Conservation (phyloP, 2,329 filamentous ascomycete genomes). For the Fusarium dimerum region DNA sequence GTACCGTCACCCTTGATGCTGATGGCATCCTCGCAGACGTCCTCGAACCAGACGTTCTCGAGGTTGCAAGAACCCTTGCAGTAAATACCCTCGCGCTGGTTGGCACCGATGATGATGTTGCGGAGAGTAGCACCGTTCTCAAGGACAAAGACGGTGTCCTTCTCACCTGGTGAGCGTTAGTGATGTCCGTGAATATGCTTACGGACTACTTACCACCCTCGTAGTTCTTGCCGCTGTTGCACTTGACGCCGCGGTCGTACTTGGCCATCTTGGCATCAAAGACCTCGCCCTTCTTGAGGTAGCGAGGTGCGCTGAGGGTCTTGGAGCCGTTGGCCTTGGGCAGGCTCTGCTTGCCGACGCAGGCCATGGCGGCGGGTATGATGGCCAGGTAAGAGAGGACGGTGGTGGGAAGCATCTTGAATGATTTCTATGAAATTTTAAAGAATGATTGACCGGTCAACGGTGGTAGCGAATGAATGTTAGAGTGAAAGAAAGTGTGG, state of each 20-base stretch:
- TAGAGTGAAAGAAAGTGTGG: not conserved
- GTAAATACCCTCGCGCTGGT: slow-evolving; percentile 47
- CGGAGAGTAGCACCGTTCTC: slow-evolving; percentile 42
- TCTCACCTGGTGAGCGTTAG: slow-evolving; percentile 10
- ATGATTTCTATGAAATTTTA: not conserved
- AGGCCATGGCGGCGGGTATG: slow-evolving; percentile 32
- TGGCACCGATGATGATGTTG: slow-evolving; percentile 47
- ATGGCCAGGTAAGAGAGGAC: slow-evolving; percentile 19
- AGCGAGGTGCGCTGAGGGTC: slow-evolving; percentile 30
- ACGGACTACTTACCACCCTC: slow-evolving; percentile 41
- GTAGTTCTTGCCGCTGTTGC: slow-evolving; percentile 37
- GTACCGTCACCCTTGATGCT: slow-evolving; percentile 37
- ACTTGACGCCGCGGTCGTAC: slow-evolving; percentile 42
- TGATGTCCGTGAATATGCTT: not conserved
- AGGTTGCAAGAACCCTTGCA: slow-evolving; percentile 45
- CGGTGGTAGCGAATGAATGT: slow-evolving; percentile 3
- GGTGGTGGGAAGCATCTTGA: slow-evolving; percentile 20
- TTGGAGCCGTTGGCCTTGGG: slow-evolving; percentile 27
- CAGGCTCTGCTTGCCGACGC: slow-evolving; percentile 27
- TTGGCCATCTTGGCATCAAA: slow-evolving; percentile 33
- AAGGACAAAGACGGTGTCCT: slow-evolving; percentile 43
- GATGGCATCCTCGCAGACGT: slow-evolving; percentile 43
- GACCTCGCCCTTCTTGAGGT: slow-evolving; percentile 29
- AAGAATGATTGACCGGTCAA: slow-evolving; percentile 10
- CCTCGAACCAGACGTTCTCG: slow-evolving; percentile 49